These are phyloP conservation scores for Wickerhamomyces canadensis DNA, from an alignment of 805 yeast genomes.

Conservation along the genomic window DNA sequence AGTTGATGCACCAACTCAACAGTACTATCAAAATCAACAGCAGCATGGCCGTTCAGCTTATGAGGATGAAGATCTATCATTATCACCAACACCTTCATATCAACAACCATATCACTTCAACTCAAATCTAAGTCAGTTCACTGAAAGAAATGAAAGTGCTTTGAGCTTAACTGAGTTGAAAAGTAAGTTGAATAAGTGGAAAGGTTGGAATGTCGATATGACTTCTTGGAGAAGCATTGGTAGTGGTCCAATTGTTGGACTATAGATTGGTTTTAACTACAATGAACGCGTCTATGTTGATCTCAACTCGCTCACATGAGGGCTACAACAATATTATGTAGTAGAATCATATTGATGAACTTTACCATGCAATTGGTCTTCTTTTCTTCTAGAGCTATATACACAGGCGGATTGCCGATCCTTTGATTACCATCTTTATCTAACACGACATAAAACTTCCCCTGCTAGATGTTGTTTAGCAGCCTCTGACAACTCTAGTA, in stretches of 20 bases:
- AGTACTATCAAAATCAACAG: constrained; percentile 11
- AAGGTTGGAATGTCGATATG: constrained; percentile 85
- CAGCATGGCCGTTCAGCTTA: constrained; percentile 9
- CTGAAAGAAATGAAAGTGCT: constrained; percentile 18
- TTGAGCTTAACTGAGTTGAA: constrained; percentile 45
- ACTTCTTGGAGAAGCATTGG: constrained; percentile 72
- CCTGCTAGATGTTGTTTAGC: constrained; percentile 67
- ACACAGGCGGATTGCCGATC: not conserved
- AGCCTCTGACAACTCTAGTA: constrained; percentile 83
- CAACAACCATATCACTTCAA: constrained; percentile 13
- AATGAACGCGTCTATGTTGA: no score
- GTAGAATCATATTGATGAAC: no score
- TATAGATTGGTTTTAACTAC: constrained; percentile 19
- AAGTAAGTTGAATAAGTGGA: constrained; percentile 64
- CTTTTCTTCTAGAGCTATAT: no score
- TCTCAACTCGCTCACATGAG: no score
- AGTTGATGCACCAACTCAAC: constrained; percentile 17
- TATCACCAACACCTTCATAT: constrained; percentile 20
- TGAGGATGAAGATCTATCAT: constrained; percentile 16
- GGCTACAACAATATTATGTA: no score
- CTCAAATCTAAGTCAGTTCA: constrained; percentile 14
- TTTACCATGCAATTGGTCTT: no score
- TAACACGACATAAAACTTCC: constrained; percentile 76
- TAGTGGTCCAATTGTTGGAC: constrained; percentile 53
- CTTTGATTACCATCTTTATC: constrained; percentile 25